Evolutionary conservation across 1,284 basidiomycete species (phyloP).

Genomic region (Cutaneotrichosporon sp.): DNA sequence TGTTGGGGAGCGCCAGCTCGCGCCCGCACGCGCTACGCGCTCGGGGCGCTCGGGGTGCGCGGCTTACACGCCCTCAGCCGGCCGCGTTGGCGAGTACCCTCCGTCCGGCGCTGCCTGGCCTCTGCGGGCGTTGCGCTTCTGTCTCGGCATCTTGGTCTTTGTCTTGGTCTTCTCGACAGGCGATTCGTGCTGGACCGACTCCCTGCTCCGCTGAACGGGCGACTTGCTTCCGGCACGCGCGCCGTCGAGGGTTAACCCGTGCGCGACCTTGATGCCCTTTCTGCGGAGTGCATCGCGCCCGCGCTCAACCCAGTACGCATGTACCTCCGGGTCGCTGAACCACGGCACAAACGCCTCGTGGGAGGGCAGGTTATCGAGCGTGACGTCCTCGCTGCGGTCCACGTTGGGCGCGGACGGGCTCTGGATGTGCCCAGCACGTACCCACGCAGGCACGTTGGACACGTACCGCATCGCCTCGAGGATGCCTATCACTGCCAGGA

Average conservation of each 20-base stretch:
- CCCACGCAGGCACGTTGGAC: conserved; percentile 42
- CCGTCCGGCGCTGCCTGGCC: too few relatives aligned
- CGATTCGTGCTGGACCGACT: too few relatives aligned
- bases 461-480: conserved; percentile 34
- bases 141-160: too few relatives aligned
- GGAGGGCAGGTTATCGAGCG: conserved; percentile 29
- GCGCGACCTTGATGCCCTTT: conserved; percentile 30
- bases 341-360: conserved; percentile 32
- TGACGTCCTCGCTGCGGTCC: not conserved
- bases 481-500: conserved; percentile 45
- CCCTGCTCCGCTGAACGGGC: too few relatives aligned
- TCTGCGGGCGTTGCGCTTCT: too few relatives aligned
- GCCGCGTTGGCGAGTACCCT: too few relatives aligned
- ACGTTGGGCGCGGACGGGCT: not conserved
- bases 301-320: conserved; percentile 25
- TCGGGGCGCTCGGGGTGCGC: too few relatives aligned
- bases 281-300: conserved; percentile 29
- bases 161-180: too few relatives aligned
- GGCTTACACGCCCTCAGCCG: too few relatives aligned
- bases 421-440: conserved; percentile 37
- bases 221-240: too few relatives aligned
- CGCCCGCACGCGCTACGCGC: too few relatives aligned
- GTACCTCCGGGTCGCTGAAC: conserved; percentile 16
- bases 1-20: too few relatives aligned
- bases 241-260: conserved; percentile 19